phyloP scores from a whole-genome alignment of 2,329 filamentous ascomycete genomes.

The Ascochyta pisi region DNA sequence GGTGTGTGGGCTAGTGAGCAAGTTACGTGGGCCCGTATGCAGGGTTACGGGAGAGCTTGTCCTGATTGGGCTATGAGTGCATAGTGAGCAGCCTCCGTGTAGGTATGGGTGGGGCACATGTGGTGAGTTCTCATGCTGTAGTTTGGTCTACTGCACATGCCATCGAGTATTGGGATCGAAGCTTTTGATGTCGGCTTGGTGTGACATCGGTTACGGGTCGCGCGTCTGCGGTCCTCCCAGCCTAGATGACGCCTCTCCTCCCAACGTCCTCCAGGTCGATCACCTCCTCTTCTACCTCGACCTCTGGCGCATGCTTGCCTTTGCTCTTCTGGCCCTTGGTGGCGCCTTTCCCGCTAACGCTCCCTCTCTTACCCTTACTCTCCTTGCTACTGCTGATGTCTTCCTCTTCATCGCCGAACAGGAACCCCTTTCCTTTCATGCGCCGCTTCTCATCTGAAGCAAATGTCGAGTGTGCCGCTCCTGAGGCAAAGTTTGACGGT shows the following conservation, averaged over 20 bases:
- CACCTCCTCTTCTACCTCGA: conserved; percentile 45
- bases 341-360: conserved; percentile 26
- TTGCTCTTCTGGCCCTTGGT: conserved; percentile 28
- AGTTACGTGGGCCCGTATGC: conserved; percentile 32
- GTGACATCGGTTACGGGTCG: neutral
- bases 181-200: neutral
- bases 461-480: conserved; percentile 43
- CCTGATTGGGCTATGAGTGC: conserved; percentile 12
- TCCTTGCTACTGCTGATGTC: conserved; percentile 29
- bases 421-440: conserved; percentile 48
- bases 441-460: conserved; percentile 46
- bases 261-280: conserved; percentile 48
- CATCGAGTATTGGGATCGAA: conserved; percentile 1
- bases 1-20: conserved; percentile 30
- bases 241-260: conserved; percentile 38
- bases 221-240: neutral
- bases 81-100: conserved; percentile 15
- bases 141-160: neutral
- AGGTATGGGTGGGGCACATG: conserved; percentile 9
- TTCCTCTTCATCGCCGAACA: conserved; percentile 52
- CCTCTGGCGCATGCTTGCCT: conserved; percentile 31
- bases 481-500: conserved; percentile 44
- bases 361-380: conserved; percentile 30
- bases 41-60: conserved; percentile 10
- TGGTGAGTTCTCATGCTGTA: neutral